These are phyloP conservation scores for Starmerella khaoyaiensis DNA, from an alignment of 805 yeast genomes.

Conservation along the genomic window DNA sequence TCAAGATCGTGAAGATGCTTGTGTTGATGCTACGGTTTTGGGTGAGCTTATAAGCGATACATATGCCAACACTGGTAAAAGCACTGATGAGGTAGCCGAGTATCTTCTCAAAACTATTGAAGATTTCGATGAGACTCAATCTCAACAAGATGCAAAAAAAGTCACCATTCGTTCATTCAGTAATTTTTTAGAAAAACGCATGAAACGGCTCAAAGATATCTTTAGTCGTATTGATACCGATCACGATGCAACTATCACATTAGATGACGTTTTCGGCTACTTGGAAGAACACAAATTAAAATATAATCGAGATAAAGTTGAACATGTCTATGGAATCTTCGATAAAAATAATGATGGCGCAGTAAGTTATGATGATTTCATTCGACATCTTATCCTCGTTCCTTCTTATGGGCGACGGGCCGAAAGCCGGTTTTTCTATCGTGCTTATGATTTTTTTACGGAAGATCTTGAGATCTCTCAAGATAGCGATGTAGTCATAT, in stretches of 20 bases:
- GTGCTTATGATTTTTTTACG: conserved; percentile 69
- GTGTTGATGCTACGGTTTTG: conserved; percentile 15
- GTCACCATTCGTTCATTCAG: conserved; percentile 15
- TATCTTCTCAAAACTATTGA: conserved; percentile 14
- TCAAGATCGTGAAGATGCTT: conserved; percentile 3
- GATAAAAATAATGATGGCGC: conserved; percentile 49
- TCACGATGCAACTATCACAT: conserved; percentile 13
- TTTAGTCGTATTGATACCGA: conserved; percentile 23
- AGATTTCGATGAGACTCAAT: conserved; percentile 4
- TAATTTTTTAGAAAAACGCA: conserved; percentile 22
- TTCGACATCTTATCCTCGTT: conserved; percentile 67
- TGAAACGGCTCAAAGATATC: conserved; percentile 18
- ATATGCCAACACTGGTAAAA: conserved; percentile 7
- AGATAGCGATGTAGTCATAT: conserved; percentile 84
- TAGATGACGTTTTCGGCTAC: conserved; percentile 39
- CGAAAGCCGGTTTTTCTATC: conserved; percentile 32
- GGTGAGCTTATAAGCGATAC: conserved; percentile 16
- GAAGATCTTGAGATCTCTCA: conserved; percentile 74
- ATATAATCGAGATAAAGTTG: conserved; percentile 42
- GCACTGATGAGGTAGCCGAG: conserved; percentile 10
- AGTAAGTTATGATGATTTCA: conserved; percentile 74
- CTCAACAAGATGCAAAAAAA: not conserved
- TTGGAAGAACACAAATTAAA: conserved; percentile 42
- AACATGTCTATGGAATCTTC: conserved; percentile 41
- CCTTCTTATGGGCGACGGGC: conserved; percentile 44